These are phyloP conservation scores for Calonectria pseudoreteaudii DNA, from an alignment of 2,329 filamentous ascomycete species.

Conservation along the genomic window DNA sequence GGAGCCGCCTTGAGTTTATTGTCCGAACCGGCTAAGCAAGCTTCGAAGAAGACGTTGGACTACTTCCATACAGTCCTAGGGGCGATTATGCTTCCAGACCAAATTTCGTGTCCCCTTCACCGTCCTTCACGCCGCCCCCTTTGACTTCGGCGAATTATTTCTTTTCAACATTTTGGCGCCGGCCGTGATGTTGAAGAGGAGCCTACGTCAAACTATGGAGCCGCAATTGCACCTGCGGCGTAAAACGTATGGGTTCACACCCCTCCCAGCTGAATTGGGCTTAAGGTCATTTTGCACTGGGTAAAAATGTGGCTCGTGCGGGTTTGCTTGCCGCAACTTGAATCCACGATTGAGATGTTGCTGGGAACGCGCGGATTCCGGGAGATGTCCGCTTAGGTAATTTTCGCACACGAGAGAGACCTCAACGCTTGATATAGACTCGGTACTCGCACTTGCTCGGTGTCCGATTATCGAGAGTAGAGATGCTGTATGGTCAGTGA, in stretches of 20 bases:
- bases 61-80: neutral
- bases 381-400: neutral
- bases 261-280: too few species aligned
- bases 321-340: neutral
- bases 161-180: neutral
- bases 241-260: neutral
- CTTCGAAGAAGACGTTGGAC: neutral
- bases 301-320: neutral
- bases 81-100: neutral
- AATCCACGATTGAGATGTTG: neutral
- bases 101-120: neutral
- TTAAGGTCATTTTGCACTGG: neutral
- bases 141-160: neutral
- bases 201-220: neutral
- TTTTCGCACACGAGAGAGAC: neutral
- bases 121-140: neutral
- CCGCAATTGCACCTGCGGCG: neutral
- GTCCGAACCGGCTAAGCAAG: neutral
- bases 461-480: neutral
- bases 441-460: neutral
- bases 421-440: neutral
- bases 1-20: neutral
- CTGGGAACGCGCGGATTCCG: neutral
- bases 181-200: neutral
- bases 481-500: neutral